Conservation (phyloP, 179 eudicot genomes). For the Silene coronaria region DNA sequence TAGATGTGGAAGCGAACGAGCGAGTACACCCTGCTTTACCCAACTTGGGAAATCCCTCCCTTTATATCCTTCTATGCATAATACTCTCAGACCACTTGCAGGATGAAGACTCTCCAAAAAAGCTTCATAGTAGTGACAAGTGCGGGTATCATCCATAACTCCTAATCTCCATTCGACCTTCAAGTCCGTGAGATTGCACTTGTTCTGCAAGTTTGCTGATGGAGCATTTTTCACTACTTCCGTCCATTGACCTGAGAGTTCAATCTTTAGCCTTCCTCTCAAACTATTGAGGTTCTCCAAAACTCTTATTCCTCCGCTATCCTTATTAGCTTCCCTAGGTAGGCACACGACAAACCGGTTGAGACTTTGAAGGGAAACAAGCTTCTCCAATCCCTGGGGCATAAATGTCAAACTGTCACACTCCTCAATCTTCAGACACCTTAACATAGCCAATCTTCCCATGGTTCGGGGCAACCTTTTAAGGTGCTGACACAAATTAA, state of each 20-base stretch:
- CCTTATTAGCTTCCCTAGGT: background rate
- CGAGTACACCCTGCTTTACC: slow-evolving; percentile 23
- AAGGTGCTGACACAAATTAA: slow-evolving; percentile 8
- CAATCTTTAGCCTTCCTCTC: slow-evolving; percentile 16
- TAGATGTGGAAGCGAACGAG: slow-evolving; percentile 23
- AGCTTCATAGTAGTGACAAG: slow-evolving; percentile 15
- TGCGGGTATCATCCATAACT: background rate
- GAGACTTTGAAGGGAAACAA: slow-evolving; percentile 20
- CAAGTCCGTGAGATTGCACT: slow-evolving; percentile 6
- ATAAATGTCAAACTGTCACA: slow-evolving; percentile 20
- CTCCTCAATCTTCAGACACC: slow-evolving; percentile 24
- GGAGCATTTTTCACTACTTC: background rate
- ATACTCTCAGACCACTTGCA: slow-evolving; percentile 14
- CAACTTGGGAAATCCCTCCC: slow-evolving; percentile 31
- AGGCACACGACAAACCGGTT: slow-evolving; percentile 19
- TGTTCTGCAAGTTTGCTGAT: background rate
- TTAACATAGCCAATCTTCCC: slow-evolving; percentile 8
- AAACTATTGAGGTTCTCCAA: slow-evolving; percentile 7
- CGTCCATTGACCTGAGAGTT: slow-evolving; percentile 14
- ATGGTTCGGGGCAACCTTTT: slow-evolving; percentile 14
- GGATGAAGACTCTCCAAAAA: slow-evolving; percentile 27
- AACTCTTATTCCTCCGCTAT: background rate
- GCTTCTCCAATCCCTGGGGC: slow-evolving; percentile 18
- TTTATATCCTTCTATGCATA: slow-evolving; percentile 19
- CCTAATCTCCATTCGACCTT: slow-evolving; percentile 1